Evolutionary conservation across 768 basidiomycete genomes (phyloP), one percentile per base, ranked within the genome.

Genomic region (Clitopilus hobsonii): DNA sequence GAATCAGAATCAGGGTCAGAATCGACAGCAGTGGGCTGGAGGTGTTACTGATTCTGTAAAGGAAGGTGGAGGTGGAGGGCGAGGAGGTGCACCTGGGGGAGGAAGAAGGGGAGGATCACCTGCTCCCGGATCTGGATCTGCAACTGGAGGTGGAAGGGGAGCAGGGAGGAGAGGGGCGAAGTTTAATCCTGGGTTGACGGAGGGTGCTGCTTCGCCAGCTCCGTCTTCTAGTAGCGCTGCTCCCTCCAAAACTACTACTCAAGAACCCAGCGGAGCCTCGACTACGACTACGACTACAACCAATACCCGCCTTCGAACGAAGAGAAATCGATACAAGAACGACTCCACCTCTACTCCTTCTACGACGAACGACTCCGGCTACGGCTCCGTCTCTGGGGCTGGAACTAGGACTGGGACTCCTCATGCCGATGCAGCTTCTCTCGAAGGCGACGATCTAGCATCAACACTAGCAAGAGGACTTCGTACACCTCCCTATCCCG

Each of bases 401-500:
- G n/a, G n/a, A n/a, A n/a, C n/a, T n/a, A n/a, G n/a, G n/a, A n/a
- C n/a, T 23, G 41, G 14, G 10, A 20, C 41, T 2, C 10, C 14
- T 10, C 41, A 20, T 18, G 2, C 41, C 22, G 41, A 45, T 18
- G 41, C 22, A 4, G 41, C 41, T 16, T 10, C 8, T 45, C 11
- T 45, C 22, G 41, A 45, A 20, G 41, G 41, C n/a, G 84, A 87
- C 58, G 90, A 90, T 64, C 80, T 94, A 29, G 89, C 90, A 0
- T 90, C 89, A 4, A 80, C 76, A 2, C 81, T 94, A 54, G 88
- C 79, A 16, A 79, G 79, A 23, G 77, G 79, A 5, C 75, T 94
- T 25, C 80, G 82, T 58, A 81, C 80, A 0, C 80, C 86, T 0
- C 90, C 92, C 2, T 89, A 82, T 58, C 79, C 83, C 0, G 91